A percentile compares a stretch with the other conserved stretches of the same genome.
These are phyloP conservation scores for Balansia obtecta DNA, from an alignment of 2,329 filamentous ascomycete species.

Conservation along the genomic window DNA sequence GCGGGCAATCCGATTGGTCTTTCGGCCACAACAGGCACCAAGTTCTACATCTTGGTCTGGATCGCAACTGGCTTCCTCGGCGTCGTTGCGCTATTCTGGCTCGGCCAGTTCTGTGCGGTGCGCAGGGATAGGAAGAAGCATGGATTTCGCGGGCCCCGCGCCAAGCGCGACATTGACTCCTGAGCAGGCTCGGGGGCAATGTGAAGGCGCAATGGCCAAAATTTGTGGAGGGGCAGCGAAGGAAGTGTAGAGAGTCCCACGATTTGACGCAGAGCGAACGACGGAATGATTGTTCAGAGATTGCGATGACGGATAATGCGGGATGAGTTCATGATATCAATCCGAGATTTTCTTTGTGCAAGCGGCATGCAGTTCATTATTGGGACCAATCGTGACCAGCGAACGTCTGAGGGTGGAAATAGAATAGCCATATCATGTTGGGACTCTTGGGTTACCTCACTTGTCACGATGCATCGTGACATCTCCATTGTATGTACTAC, in stretches of 20 bases:
- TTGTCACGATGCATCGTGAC: too few species aligned
- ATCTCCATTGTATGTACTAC: too few species aligned
- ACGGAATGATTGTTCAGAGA: background rate
- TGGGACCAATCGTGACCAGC: background rate
- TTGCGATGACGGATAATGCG: background rate
- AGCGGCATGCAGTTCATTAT: background rate
- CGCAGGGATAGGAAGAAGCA: conserved; percentile 13
- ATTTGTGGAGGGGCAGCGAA: too few species aligned
- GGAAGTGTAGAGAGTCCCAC: background rate
- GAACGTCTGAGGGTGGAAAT: background rate
- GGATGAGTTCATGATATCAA: background rate
- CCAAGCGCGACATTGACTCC: background rate
- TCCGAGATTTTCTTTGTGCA: background rate
- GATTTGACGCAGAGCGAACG: background rate
- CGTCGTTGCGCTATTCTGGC: conserved; percentile 28
- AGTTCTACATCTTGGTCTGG: conserved; percentile 35
- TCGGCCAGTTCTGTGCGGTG: conserved; percentile 18
- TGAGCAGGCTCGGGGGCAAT: background rate
- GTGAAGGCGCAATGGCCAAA: background rate
- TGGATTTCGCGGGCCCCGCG: background rate
- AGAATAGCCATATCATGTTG: background rate
- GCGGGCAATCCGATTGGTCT: conserved; percentile 32
- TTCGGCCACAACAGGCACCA: conserved; percentile 26
- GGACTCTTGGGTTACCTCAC: too few species aligned
- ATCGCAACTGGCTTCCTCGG: conserved; percentile 33